Evolutionary conservation across 139 green algal species (phyloP).

Genomic region (Ettlia oleoabundans): DNA sequence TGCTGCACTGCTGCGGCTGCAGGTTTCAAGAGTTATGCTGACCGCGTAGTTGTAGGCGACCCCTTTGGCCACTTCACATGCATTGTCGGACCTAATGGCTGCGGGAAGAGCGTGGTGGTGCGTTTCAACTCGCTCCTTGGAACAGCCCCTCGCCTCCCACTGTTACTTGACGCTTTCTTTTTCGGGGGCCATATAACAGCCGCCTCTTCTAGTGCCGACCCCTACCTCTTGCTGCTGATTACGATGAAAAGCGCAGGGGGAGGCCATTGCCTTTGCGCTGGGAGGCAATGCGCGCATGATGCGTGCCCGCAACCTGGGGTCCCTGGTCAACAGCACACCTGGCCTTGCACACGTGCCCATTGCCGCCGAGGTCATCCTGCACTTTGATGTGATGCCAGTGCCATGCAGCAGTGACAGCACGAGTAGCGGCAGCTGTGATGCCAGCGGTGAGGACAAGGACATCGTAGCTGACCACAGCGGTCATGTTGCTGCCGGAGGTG

Average conservation of each 20-base stretch:
- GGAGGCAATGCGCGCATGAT: conserved; percentile 70
- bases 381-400: neutral
- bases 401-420: neutral
- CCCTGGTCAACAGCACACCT: conserved; percentile 52
- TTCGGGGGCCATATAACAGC: too few relatives aligned
- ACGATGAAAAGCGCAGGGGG: conserved; percentile 60
- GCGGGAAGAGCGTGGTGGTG: conserved; percentile 72
- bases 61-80: conserved; percentile 55
- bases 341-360: neutral
- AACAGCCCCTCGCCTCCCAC: too few relatives aligned
- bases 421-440: too few relatives aligned
- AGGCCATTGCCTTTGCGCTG: conserved; percentile 74
- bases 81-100: conserved; percentile 71
- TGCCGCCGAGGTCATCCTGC: neutral
- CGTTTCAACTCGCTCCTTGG: too few relatives aligned
- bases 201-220: too few relatives aligned
- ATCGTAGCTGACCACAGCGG: neutral
- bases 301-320: conserved; percentile 46
- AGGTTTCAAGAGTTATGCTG: conserved; percentile 37
- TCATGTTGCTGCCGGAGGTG: too few relatives aligned
- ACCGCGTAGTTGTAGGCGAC: neutral
- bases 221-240: too few relatives aligned
- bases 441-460: neutral
- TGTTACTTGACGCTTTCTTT: too few relatives aligned
- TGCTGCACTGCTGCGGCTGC: neutral